Conservation (phyloP, 768 basidiomycete species). For the Naganishia onofrii region DNA sequence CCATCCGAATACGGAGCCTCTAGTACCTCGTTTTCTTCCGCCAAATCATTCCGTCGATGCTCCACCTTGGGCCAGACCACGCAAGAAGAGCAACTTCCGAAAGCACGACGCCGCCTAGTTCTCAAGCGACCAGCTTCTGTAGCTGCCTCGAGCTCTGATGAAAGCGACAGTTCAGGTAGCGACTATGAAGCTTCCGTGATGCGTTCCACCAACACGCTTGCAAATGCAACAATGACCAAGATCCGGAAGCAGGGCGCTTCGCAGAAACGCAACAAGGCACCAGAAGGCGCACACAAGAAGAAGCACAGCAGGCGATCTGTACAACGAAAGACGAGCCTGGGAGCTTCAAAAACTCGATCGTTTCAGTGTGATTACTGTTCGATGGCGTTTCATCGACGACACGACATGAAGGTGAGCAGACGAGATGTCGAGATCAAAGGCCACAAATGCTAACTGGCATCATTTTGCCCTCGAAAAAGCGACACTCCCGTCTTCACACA, state of each 20-base stretch:
- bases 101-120: no score
- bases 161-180: slow-evolving; percentile 1
- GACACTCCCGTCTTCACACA: slow-evolving; percentile 2
- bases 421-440: neutral
- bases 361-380: slow-evolving; percentile 9
- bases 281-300: neutral
- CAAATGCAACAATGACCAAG: neutral
- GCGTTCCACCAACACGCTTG: neutral
- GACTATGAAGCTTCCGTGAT: slow-evolving; percentile 16
- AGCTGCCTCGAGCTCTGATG: neutral
- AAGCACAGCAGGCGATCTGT: neutral
- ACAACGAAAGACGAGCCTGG: neutral
- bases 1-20: neutral
- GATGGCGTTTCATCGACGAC: slow-evolving; percentile 15
- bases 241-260: neutral
- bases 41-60: neutral
- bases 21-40: neutral
- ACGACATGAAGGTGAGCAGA: slow-evolving; percentile 22
- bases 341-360: neutral
- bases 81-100: neutral
- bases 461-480: neutral
- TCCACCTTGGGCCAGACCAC: neutral
- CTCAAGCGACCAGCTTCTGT: neutral
- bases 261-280: neutral
- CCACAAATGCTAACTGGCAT: neutral